Conservation (phyloP, 1,284 basidiomycete species). For the Mrakiaceae sp. region DNA sequence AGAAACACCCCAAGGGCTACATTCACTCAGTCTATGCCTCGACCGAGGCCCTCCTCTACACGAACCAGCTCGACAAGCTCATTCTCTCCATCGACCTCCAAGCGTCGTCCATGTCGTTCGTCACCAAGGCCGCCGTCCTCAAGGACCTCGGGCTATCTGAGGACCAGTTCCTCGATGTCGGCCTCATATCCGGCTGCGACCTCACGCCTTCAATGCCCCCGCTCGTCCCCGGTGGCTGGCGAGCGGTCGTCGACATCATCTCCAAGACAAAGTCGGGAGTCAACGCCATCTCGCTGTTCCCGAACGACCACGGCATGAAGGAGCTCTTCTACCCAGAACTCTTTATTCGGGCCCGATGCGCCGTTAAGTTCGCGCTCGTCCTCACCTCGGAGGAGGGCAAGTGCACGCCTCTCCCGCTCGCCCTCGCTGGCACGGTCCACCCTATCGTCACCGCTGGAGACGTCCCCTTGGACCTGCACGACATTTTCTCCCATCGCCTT, state of each 20-base stretch:
- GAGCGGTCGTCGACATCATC: conserved; percentile 76
- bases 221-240: conserved; percentile 42
- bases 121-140: conserved; percentile 68
- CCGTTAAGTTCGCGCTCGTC: conserved; percentile 87
- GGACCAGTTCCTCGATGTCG: conserved; percentile 91
- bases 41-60: conserved; percentile 80
- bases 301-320: conserved; percentile 67
- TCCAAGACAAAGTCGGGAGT: conserved; percentile 79
- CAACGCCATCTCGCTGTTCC: conserved; percentile 61
- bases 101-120: conserved; percentile 64
- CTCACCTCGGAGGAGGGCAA: conserved; percentile 74
- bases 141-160: conserved; percentile 56
- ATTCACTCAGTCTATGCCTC: conserved; percentile 90
- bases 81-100: conserved; percentile 75
- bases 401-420: conserved; percentile 78
- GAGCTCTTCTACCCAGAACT: conserved; percentile 67
- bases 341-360: conserved; percentile 79
- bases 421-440: conserved; percentile 41
- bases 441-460: conserved; percentile 59
- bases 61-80: conserved; percentile 71
- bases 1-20: conserved; percentile 85
- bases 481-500: conserved; percentile 87
- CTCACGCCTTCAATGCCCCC: conserved; percentile 78
- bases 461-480: conserved; percentile 81
- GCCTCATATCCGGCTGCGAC: conserved; percentile 83